Evolutionary conservation across 139 green algal species (phyloP).

Genomic region (Asterochloris erici): DNA sequence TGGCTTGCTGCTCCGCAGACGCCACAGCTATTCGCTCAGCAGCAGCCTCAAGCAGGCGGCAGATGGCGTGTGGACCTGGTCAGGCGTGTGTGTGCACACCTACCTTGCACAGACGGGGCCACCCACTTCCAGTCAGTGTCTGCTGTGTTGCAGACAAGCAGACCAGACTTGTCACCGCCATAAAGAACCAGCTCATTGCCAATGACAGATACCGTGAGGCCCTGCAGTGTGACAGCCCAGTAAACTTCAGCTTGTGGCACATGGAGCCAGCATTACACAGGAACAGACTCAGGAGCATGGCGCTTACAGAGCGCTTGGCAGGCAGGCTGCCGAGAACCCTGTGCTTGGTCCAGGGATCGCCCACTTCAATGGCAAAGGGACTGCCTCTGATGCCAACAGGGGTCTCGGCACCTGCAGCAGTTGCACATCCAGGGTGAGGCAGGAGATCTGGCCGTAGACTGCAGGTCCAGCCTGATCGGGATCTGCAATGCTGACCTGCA

Average conservation of each 20-base stretch:
- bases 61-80: not conserved
- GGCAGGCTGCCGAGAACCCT: constrained; percentile 57
- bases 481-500: constrained; percentile 34
- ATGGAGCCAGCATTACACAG: too few relatives aligned
- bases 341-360: constrained; percentile 67
- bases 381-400: constrained; percentile 61
- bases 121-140: constrained; percentile 55
- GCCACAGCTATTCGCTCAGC: not conserved
- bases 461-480: too few relatives aligned
- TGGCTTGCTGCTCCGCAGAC: not conserved
- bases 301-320: constrained; percentile 43
- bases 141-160: constrained; percentile 55
- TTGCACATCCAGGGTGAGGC: too few relatives aligned
- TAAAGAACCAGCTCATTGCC: constrained; percentile 64
- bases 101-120: not conserved
- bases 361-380: constrained; percentile 63
- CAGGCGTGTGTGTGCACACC: not conserved
- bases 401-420: constrained; percentile 15
- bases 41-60: not conserved
- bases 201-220: constrained; percentile 38
- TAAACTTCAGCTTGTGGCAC: not conserved
- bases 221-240: constrained; percentile 14
- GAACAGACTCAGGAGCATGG: not conserved
- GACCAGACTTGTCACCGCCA: constrained; percentile 62
- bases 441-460: too few relatives aligned